Conservation (phyloP, 768 basidiomycete species). For the Clavaria fumosa region DNA sequence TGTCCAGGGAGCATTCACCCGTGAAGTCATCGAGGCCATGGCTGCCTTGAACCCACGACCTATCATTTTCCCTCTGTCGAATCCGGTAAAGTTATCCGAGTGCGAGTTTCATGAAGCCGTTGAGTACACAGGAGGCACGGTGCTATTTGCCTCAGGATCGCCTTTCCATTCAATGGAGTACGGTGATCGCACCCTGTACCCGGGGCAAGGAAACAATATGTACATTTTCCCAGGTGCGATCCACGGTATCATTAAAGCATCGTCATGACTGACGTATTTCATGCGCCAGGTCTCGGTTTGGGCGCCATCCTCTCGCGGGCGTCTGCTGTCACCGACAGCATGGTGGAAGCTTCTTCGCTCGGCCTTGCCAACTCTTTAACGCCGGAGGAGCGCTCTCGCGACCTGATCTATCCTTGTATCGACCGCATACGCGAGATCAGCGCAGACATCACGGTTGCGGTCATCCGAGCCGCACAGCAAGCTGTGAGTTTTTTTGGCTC, state of each 20-base stretch:
- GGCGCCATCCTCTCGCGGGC: conserved; percentile 61
- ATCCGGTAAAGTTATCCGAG: conserved; percentile 72
- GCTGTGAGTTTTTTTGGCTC: conserved; percentile 29
- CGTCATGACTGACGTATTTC: not conserved
- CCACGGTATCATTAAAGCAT: conserved; percentile 9
- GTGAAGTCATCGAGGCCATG: conserved; percentile 62
- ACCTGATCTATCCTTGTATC: conserved; percentile 71
- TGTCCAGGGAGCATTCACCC: conserved; percentile 53
- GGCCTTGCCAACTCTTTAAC: conserved; percentile 67
- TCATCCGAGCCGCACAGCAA: conserved; percentile 70
- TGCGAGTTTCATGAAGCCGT: conserved; percentile 70
- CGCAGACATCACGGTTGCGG: conserved; percentile 50
- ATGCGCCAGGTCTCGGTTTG: conserved; percentile 47
- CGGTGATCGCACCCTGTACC: conserved; percentile 41
- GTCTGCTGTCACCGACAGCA: conserved; percentile 57
- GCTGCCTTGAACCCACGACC: conserved; percentile 64
- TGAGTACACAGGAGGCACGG: conserved; percentile 50
- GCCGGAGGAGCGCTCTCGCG: conserved; percentile 44
- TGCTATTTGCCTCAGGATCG: conserved; percentile 79
- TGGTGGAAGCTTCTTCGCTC: conserved; percentile 80
- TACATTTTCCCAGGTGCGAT: conserved; percentile 56
- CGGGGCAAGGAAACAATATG: conserved; percentile 95
- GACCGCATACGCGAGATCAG: conserved; percentile 69
- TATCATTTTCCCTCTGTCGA: conserved; percentile 87
- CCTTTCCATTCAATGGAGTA: conserved; percentile 59